Base-by-base conservation (phyloP, 805 yeast genomes). In the Wickerhamiella bombiphila region DNA sequence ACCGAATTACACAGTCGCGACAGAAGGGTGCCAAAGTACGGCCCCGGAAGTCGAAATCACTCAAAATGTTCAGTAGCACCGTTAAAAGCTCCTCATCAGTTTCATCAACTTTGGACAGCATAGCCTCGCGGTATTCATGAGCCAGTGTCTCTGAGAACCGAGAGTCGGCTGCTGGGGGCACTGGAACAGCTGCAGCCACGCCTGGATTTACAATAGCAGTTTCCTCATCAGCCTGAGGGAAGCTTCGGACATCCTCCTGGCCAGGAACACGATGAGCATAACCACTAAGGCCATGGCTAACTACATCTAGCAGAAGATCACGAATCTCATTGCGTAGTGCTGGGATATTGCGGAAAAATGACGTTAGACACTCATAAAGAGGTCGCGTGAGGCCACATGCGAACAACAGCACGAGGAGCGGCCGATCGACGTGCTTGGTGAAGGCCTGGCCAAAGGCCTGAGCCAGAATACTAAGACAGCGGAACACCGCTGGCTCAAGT, bases 381-480 rank as follows among this genome's bases (percentile, higher is more conserved):
- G 80, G 77, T 46, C 74, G 77, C n/a, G 83, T 78, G 37, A 88
- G 66, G 0, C 94, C 80, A 43, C 94, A 83, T 34, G 76, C 70
- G 48, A 88, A 67, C 60, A 88, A 70, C 58, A 80, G 66, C 46
- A 79, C 86, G 36, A 88, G 60, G 17, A 88, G 68, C 50, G 82
- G 93, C 43, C 77, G 70, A 45, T 83, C 86, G 39, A 91, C 61
- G 54, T 82, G 85, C 52, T 88, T 91, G 0, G 95, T 81, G 39
- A 88, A 63, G 0, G 94, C 93, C 9, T 94, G 93, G 0, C 96
- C 96, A 13, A 88, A 82, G 0, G 97, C 88, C 19, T 69, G 68
- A 0, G 95, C 86, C 26, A 91, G 60, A 58, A 82, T 80, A 0
- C 93, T 82, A 32, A 88, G 68, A 54, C 97, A 91, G 48, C 80